Base-by-base conservation (phyloP, 139 green algal genomes). In the Tetraselmis striata region DNA sequence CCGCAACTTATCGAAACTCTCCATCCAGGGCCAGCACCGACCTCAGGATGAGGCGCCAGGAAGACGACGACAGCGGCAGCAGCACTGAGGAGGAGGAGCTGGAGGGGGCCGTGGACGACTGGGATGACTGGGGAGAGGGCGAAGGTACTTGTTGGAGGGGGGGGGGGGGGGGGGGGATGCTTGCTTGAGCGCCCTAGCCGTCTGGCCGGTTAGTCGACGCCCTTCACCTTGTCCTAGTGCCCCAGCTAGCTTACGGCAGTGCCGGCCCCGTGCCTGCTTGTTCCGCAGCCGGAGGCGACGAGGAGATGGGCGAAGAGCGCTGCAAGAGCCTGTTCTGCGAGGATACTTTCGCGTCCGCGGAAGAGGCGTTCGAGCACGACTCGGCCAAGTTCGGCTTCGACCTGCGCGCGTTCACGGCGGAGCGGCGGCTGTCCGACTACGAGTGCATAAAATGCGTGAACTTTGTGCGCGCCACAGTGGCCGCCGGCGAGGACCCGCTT, bases 361-460 rank as follows among this genome's bases (percentile, higher is more conserved):
- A 45, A 23, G 2, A 45, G 31, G 77, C 77, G 30, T 80, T 81
- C 27, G 74, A 81, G 80, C 75, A 29, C 27, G 28, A 29, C 45
- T 76, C 76, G 0, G 2, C 23, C n/a, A 28, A 28, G 28, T 28
- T 23, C 59, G 31, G 5, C 18, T 2, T 31, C 58, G 32, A 28
- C 26, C n/a, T 22, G 23, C 27, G 45, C 59, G 29, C 1, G 23
- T 2, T 28, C 59, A 31, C 30, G 1, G 1, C 77, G 84, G 81
- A 89, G 83, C 27, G 59, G 0, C 23, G 24, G 0, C 85, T 97
- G 28, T 91, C 93, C 75, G 90, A 96, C 30, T 94, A 96, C 77
- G 91, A 83, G 59, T 88, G 90, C 1, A 92, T 98, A 58, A 87
- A 85, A 0, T 82, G 91, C 78, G 93, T 98, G 80, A 98, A 97